These are phyloP conservation scores for Colletotrichum simmondsii DNA, from an alignment of 2,329 filamentous ascomycete genomes.

Conservation along the genomic window DNA sequence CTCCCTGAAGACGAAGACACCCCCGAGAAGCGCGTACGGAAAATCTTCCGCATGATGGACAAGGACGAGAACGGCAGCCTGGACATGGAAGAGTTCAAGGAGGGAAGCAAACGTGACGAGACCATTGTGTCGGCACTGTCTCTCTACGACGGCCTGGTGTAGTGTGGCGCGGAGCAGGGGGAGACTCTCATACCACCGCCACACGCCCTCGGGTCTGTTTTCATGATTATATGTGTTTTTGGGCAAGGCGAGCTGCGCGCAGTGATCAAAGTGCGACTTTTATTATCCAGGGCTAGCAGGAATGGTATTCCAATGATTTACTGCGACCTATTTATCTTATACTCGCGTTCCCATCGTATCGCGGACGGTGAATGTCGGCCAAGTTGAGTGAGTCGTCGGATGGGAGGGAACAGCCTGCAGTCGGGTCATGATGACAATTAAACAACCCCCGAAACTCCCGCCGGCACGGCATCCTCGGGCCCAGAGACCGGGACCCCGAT, in stretches of 20 bases:
- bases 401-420: not conserved
- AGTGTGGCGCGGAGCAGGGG: constrained; percentile 31
- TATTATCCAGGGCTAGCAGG: constrained; percentile 23
- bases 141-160: constrained; percentile 95
- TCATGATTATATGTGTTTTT: constrained; percentile 8
- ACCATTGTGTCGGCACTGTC: constrained; percentile 98
- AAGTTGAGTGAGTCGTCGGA: not conserved
- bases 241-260: constrained; percentile 22
- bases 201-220: not conserved
- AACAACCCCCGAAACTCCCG: not conserved
- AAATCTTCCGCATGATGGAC: constrained; percentile 99
- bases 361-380: not conserved
- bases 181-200: not conserved
- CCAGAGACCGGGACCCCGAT: not conserved
- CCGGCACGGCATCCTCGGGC: not conserved
- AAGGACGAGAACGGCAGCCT: constrained; percentile 99
- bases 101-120: constrained; percentile 98
- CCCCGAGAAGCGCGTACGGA: constrained; percentile 95
- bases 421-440: not conserved
- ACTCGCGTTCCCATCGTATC: not conserved
- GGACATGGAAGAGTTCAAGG: constrained; percentile 98
- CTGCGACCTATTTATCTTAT: not conserved
- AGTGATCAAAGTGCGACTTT: constrained; percentile 27
- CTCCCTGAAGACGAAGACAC: constrained; percentile 98
- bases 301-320: constrained; percentile 26